Percentiles rank a stretch among this genome's conserved stretches.
These are phyloP conservation scores for Solanum pinnatisectum DNA, from an alignment of 257 asterid species.

Conservation along the genomic window DNA sequence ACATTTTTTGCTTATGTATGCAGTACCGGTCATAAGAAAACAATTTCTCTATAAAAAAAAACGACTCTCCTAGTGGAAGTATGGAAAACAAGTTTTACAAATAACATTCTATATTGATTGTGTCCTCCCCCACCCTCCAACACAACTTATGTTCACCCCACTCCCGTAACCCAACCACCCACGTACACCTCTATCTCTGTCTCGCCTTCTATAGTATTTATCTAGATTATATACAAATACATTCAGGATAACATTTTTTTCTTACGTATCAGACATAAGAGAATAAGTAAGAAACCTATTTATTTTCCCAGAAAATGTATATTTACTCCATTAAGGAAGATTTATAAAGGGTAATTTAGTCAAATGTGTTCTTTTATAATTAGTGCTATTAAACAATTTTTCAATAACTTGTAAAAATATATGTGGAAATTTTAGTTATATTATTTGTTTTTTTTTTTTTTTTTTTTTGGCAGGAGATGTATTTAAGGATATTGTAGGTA, in stretches of 20 bases:
- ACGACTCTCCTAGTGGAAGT: background rate
- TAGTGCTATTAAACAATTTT: too few species aligned
- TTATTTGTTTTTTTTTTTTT: background rate
- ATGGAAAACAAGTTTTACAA: background rate
- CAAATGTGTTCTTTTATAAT: background rate
- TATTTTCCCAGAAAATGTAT: background rate
- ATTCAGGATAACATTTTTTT: background rate
- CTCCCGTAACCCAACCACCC: too few species aligned
- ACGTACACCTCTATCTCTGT: fast-evolving
- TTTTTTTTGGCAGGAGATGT: slow-evolving; percentile 53
- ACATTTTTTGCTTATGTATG: background rate
- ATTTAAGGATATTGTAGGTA: slow-evolving; percentile 84
- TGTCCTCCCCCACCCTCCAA: background rate
- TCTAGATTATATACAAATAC: background rate
- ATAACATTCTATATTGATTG: background rate
- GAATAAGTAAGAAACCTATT: background rate
- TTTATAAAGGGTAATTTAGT: background rate
- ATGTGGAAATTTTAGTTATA: background rate
- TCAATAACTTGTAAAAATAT: too few species aligned
- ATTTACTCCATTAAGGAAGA: background rate
- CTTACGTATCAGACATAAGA: fast-evolving
- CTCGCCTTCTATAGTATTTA: background rate
- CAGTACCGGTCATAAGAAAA: fast-evolving
- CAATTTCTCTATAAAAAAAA: too few species aligned
- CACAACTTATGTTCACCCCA: background rate